Percentiles rank a stretch among this genome's conserved stretches.
phyloP scores from a whole-genome alignment of 2,329 filamentous ascomycete genomes.

The Phyllosticta citriasiana region DNA sequence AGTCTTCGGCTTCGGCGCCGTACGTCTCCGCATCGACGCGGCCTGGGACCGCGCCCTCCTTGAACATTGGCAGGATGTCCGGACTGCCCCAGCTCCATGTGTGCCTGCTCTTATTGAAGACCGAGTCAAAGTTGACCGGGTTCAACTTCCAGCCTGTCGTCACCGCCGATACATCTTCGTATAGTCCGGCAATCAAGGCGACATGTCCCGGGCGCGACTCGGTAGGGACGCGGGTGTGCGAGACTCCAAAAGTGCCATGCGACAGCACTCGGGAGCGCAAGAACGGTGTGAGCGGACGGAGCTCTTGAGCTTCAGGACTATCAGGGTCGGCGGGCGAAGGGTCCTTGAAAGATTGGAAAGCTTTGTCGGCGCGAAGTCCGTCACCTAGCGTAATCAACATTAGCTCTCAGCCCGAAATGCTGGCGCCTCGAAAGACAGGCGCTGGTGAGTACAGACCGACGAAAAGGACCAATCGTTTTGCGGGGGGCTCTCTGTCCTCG shows the following conservation, averaged over 20 bases:
- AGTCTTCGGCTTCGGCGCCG: slow-evolving; percentile 77
- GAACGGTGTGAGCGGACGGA: slow-evolving; percentile 79
- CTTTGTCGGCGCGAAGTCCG: slow-evolving; percentile 92
- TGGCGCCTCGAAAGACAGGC: background rate
- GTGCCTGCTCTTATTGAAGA: slow-evolving; percentile 92
- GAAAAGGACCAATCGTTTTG: slow-evolving; percentile 82
- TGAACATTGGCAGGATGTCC: slow-evolving; percentile 96
- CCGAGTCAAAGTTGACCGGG: slow-evolving; percentile 95
- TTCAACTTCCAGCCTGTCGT: slow-evolving; percentile 98
- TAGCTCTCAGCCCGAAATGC: background rate
- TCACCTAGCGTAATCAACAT: slow-evolving; percentile 47
- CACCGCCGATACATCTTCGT: slow-evolving; percentile 95
- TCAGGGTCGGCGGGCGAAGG: slow-evolving; percentile 56
- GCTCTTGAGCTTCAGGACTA: slow-evolving; percentile 49
- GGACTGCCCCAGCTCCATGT: slow-evolving; percentile 99
- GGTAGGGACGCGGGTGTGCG: slow-evolving; percentile 91
- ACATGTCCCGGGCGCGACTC: slow-evolving; percentile 96
- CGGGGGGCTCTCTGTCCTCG: slow-evolving; percentile 64
- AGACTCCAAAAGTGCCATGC: slow-evolving; percentile 92
- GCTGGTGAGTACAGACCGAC: slow-evolving; percentile 52
- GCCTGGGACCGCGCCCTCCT: slow-evolving; percentile 79
- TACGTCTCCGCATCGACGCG: slow-evolving; percentile 83
- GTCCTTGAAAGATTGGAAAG: slow-evolving; percentile 86
- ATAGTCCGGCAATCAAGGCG: slow-evolving; percentile 88
- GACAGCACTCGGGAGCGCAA: slow-evolving; percentile 79